phyloP scores from a whole-genome alignment of 352 stramenopile genomes.

The Phytophthora pseudosyringae region DNA sequence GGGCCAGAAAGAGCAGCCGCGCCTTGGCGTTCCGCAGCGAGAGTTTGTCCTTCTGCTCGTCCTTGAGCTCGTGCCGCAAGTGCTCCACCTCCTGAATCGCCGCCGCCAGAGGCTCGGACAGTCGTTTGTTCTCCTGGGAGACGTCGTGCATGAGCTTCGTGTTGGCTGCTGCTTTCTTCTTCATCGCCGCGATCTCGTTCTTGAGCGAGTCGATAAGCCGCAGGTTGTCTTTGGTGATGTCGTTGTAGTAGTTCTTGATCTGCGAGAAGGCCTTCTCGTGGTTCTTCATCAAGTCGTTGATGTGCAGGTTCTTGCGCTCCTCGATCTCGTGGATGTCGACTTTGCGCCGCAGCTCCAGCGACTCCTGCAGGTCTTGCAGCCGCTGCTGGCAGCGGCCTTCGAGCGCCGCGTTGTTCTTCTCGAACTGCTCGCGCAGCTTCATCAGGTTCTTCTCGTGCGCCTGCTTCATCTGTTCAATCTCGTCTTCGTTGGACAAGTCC shows the following conservation, averaged over 20 bases:
- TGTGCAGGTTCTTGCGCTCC: constrained; percentile 95
- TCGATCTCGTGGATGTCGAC: constrained; percentile 95
- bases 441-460: constrained; percentile 93
- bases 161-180: constrained; percentile 91
- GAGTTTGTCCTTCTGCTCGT: constrained; percentile 92
- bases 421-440: constrained; percentile 92
- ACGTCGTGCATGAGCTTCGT: constrained; percentile 95
- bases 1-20: constrained; percentile 75
- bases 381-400: constrained; percentile 73
- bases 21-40: constrained; percentile 91
- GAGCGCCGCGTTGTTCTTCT: constrained; percentile 84
- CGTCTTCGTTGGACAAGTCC: constrained; percentile 87
- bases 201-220: constrained; percentile 93
- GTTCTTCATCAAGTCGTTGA: constrained; percentile 96
- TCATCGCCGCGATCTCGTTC: constrained; percentile 93
- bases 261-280: constrained; percentile 93
- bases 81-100: constrained; percentile 91
- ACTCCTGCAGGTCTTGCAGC: constrained; percentile 76
- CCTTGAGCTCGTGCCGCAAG: constrained; percentile 89
- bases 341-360: constrained; percentile 92
- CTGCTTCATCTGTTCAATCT: constrained; percentile 91
- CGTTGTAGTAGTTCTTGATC: constrained; percentile 97
- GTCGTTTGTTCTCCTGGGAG: constrained; percentile 91
- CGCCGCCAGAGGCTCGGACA: constrained; percentile 88
- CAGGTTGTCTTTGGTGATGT: constrained; percentile 95